Evolutionary conservation across 768 basidiomycete genomes (phyloP), one percentile per base, ranked within the genome.

Genomic region (Lentinula sp.): DNA sequence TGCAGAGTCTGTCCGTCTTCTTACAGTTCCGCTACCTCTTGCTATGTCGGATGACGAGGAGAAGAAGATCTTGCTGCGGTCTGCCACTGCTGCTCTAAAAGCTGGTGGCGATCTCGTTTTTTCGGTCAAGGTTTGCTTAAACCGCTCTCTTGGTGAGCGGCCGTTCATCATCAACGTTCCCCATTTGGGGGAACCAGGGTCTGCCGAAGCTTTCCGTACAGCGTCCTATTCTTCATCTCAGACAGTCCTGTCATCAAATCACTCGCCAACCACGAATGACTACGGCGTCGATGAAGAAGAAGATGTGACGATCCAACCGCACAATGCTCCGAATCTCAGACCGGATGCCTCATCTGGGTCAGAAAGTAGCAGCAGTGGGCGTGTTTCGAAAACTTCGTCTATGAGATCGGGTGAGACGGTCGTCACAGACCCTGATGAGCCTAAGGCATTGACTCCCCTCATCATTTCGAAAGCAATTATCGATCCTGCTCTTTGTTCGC

Each of bases 31-130:
- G 5, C 66, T 77, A 54, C 73, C 78, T 18, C 73, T 79, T 1
- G 71, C 73, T 28, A 74, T 83, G 68, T 81, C 84, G 46, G 91
- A 94, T 74, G 95, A 98, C 65, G 83, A 86, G 53, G 92, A 95
- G 71, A 93, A 91, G 72, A 80, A 82, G 58, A 76, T 79, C 1
- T 73, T 97, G 57, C 79, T 98, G 64, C 83, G 87, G 59, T 88
- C 87, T n/a, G 93, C 95, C 8, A 97, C 96, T 4, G 84, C 83
- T 51, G 91, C 95, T 5, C 77, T 95, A 61, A 90, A 93, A 69
- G 86, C 91, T 32, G 93, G 92, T 33, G 86, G 89, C 10, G 95
- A 97, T 63, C 96, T 94, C 71, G 88, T 93, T 45, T 82, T 87
- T 7, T 85, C 91, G 28, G 91, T 95, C 65, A 93, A 90, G 73